Evolutionary conservation across 2,329 filamentous ascomycete species (phyloP).

Genomic region (Sporothrix luriei): DNA sequence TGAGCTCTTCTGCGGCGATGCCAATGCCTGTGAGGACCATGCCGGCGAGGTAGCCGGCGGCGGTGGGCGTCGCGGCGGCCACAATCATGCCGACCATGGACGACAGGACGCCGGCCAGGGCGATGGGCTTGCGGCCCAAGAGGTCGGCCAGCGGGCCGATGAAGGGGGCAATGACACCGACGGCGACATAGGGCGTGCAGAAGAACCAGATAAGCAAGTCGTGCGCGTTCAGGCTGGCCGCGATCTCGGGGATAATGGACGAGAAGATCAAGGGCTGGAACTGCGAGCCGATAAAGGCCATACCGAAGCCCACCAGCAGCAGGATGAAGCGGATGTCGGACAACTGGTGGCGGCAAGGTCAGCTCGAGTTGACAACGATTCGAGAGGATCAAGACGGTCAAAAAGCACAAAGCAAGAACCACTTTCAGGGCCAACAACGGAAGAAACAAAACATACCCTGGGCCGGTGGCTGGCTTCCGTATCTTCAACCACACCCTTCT

Average conservation of each 20-base stretch:
- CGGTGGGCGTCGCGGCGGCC: not conserved
- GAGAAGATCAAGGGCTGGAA: conserved; percentile 16
- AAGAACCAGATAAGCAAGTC: conserved; percentile 16
- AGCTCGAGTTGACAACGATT: not conserved
- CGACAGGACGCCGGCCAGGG: conserved; percentile 18
- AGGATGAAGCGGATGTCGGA: conserved; percentile 19
- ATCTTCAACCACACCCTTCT: not conserved
- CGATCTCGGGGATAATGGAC: not conserved
- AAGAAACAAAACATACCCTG: not conserved
- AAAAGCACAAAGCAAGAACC: not conserved
- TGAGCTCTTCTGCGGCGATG: conserved; percentile 23
- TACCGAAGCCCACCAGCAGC: conserved; percentile 19
- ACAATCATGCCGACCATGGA: conserved; percentile 22
- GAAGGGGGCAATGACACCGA: conserved; percentile 20
- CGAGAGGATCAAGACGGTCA: too few species aligned
- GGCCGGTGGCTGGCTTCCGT: not conserved
- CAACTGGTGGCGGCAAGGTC: not conserved
- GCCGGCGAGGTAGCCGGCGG: conserved; percentile 11
- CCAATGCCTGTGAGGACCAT: conserved; percentile 12
- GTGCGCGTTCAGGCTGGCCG: conserved; percentile 2
- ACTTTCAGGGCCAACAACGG: too few species aligned
- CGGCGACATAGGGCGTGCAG: not conserved
- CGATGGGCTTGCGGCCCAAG: conserved; percentile 22
- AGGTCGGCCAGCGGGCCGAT: conserved; percentile 21
- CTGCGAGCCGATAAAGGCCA: conserved; percentile 27